These are phyloP conservation scores for Capronia coronata DNA, from an alignment of 2,329 filamentous ascomycete genomes.

Conservation along the genomic window DNA sequence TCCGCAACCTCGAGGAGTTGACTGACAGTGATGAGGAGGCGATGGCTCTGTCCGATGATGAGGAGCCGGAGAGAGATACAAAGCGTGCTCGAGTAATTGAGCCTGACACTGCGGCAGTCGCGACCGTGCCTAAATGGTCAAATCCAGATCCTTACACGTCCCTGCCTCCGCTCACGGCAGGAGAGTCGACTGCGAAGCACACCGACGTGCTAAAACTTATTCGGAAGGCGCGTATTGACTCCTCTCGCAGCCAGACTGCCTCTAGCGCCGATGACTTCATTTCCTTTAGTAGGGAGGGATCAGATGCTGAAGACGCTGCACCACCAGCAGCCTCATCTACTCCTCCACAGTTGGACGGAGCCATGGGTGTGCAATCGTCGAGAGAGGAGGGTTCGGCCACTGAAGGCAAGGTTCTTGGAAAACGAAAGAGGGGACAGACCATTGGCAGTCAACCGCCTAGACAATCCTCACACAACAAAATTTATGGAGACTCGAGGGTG, in stretches of 20 bases:
- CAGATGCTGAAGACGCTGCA: conserved; percentile 24
- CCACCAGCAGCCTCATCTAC: background rate
- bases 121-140: conserved; percentile 69
- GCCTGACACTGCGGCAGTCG: conserved; percentile 18
- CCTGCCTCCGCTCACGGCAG: conserved; percentile 64
- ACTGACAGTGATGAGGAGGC: conserved; percentile 43
- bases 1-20: conserved; percentile 33
- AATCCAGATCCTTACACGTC: conserved; percentile 93
- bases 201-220: conserved; percentile 86
- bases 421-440: conserved; percentile 64
- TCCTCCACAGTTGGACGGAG: background rate
- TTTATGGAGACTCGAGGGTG: conserved; percentile 13
- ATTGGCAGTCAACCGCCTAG: conserved; percentile 1
- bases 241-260: conserved; percentile 49
- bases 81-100: conserved; percentile 35
- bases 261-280: conserved; percentile 63
- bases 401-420: conserved; percentile 50
- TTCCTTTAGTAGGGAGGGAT: conserved; percentile 61
- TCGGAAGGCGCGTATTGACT: conserved; percentile 71
- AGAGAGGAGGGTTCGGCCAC: conserved; percentile 42
- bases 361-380: conserved; percentile 32
- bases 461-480: conserved; percentile 30
- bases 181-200: conserved; percentile 63
- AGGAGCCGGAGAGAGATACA: conserved; percentile 30
- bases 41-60: conserved; percentile 40